Evolutionary conservation across 2,329 filamentous ascomycete species (phyloP), one percentile per base, ranked within the genome.

Genomic region (Aspergillus quadricinctus): DNA sequence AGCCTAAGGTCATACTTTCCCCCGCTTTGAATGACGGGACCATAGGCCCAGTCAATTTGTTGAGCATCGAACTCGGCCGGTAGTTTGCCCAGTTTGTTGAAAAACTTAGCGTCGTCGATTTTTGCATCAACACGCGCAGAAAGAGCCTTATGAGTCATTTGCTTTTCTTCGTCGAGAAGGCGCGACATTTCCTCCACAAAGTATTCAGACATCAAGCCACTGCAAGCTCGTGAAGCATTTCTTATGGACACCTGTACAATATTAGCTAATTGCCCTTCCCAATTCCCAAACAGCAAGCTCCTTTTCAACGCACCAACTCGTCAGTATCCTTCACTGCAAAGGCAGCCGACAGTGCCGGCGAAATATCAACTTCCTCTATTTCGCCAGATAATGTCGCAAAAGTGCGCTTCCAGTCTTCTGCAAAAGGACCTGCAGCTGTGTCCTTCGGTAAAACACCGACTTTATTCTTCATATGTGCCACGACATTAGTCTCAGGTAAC

Each of bases 141-240:
- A 7, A 99, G 82, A 2, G 83, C 82, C 62, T 88, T 90, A 76
- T 99, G 94, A 61, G 92, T 94, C 70, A 97, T 91, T 72, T 96
- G 96, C 80, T 96, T 97, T 74, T 97, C 95, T 64, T 92, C 88
- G 69, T 99, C 94, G 58, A 99, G 85, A 52, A 97, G 88, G 65
- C 89, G 88, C 51, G 93, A 96, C 92, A 99, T 97, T 73, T 97
- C 92, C 70, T 99, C 94, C 63, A 99, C 87, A 73, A 97, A 97
- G 75, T 94, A 99, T 57, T 93, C 91, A 51, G 91, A 91, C 87
- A 97, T 95, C 58, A 97, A 80, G 57, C 92, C 92, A 63, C 95
- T 93, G 65, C 92, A 97, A 49, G 94, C 93, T 70, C 94, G 89
- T 54, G 94, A 94, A 4, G 93, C 92, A 64, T 93, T 95, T 69